Percentiles rank a stretch among this genome's conserved stretches.
Evolutionary conservation across 2,329 filamentous ascomycete species (phyloP).

Genomic region (Aspergillus neoniger): DNA sequence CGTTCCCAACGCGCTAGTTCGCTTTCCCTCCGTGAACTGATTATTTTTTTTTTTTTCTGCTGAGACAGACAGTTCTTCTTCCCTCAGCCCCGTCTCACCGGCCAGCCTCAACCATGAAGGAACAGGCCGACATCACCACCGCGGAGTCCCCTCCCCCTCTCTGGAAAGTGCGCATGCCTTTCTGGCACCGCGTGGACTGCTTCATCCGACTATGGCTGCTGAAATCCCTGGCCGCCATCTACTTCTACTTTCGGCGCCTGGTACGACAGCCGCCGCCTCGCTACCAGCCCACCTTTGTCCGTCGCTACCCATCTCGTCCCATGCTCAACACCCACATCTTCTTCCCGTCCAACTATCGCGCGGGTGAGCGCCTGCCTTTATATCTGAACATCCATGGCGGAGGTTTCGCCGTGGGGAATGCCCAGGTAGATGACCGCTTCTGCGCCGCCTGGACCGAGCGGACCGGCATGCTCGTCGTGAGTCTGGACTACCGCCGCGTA

Average conservation of each 20-base stretch:
- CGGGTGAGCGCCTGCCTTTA: constrained; percentile 38
- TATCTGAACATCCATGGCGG: constrained; percentile 57
- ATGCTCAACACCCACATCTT: constrained; percentile 12
- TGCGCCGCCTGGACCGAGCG: constrained; percentile 47
- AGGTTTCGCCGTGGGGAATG: constrained; percentile 38
- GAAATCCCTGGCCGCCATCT: constrained; percentile 16
- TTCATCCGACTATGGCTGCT: constrained; percentile 25
- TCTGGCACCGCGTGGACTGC: constrained; percentile 22
- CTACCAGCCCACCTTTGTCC: constrained; percentile 5
- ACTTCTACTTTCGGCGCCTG: constrained; percentile 18
- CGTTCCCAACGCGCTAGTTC: no score
- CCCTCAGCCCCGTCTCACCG: no score
- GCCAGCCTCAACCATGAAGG: neutral
- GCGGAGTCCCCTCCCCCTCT: constrained; percentile 6
- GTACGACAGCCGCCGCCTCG: constrained; percentile 1
- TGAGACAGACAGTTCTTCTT: no score
- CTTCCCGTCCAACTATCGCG: constrained; percentile 18
- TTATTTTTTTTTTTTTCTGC: no score
- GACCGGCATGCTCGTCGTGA: constrained; percentile 48
- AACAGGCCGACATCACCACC: neutral
- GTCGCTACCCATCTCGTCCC: constrained; percentile 5
- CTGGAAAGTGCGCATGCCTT: constrained; percentile 18
- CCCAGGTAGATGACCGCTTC: constrained; percentile 51
- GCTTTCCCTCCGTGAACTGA: no score
- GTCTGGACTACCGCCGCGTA: constrained; percentile 54